phyloP scores from a whole-genome alignment of 495 filamentous ascomycete genomes.

The Monascus purpureus region DNA sequence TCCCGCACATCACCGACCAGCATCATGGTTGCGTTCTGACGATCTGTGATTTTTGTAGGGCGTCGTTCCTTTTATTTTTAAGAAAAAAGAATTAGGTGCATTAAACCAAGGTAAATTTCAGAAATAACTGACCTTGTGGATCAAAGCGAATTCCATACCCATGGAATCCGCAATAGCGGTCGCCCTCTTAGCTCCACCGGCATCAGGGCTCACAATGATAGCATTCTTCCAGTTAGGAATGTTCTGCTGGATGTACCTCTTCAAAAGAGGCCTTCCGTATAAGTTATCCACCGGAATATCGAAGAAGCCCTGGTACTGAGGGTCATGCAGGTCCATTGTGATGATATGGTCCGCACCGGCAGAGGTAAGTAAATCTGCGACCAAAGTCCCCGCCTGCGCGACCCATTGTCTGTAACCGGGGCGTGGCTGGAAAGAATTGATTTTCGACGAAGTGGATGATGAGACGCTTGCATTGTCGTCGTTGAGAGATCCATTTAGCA shows the following conservation, averaged over 20 bases:
- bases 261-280: conserved; percentile 74
- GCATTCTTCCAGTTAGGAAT: conserved; percentile 79
- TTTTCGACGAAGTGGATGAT: conserved; percentile 27
- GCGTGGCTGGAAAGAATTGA: conserved; percentile 56
- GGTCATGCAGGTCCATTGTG: conserved; percentile 92
- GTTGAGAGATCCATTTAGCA: conserved; percentile 26
- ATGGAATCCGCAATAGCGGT: conserved; percentile 93
- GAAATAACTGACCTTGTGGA: conserved; percentile 70
- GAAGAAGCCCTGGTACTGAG: conserved; percentile 98
- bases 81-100: conserved; percentile 7
- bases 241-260: conserved; percentile 77
- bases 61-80: conserved; percentile 63
- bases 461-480: conserved; percentile 41
- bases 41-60: conserved; percentile 82
- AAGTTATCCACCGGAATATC: conserved; percentile 97
- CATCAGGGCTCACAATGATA: conserved; percentile 92
- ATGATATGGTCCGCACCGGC: conserved; percentile 94
- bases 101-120: conserved; percentile 5
- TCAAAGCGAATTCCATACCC: conserved; percentile 86
- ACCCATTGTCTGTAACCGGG: conserved; percentile 98
- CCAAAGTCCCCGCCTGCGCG: conserved; percentile 88
- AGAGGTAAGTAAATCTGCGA: conserved; percentile 88
- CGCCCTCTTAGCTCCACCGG: conserved; percentile 89
- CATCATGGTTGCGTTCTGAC: conserved; percentile 98
- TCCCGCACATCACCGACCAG: conserved; percentile 78